Conservation (phyloP, 768 basidiomycete species). For the Mycena olivaceomarginata region DNA sequence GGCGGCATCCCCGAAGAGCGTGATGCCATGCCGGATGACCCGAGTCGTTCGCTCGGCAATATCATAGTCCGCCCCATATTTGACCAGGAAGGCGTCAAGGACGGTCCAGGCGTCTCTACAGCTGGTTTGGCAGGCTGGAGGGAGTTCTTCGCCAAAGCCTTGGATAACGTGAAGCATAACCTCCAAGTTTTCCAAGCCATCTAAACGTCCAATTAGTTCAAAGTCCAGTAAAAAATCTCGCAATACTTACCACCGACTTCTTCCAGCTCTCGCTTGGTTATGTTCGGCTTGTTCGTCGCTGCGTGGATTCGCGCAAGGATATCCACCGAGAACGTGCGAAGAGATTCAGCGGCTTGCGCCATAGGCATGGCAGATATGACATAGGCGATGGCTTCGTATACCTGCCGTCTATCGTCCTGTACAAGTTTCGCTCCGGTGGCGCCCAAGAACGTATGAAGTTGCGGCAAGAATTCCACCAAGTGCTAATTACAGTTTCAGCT, state of each 20-base stretch:
- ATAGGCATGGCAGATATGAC: constrained; percentile 97
- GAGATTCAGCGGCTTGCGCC: constrained; percentile 88
- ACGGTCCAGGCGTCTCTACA: constrained; percentile 89
- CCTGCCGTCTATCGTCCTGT: constrained; percentile 92
- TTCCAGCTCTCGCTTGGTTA: constrained; percentile 84
- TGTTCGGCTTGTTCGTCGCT: constrained; percentile 71
- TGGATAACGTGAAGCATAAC: constrained; percentile 91
- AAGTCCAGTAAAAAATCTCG: background rate
- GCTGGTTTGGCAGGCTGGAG: constrained; percentile 85
- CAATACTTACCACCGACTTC: constrained; percentile 78
- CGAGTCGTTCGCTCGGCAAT: constrained; percentile 91
- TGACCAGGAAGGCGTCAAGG: constrained; percentile 86
- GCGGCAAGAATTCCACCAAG: constrained; percentile 93
- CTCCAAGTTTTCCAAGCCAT: constrained; percentile 94
- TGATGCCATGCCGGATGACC: constrained; percentile 88
- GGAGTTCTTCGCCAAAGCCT: constrained; percentile 89
- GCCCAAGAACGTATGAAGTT: constrained; percentile 91
- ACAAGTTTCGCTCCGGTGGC: constrained; percentile 86
- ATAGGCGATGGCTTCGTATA: constrained; percentile 96
- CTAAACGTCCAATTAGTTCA: constrained; percentile 60
- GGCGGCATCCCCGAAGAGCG: constrained; percentile 83
- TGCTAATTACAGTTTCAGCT: constrained; percentile 69
- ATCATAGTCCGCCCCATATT: constrained; percentile 85
- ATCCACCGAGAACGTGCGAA: constrained; percentile 91
- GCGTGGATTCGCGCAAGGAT: constrained; percentile 87